Conservation (phyloP, 1,284 basidiomycete species). For the Cutaneotrichosporon mucoides region DNA sequence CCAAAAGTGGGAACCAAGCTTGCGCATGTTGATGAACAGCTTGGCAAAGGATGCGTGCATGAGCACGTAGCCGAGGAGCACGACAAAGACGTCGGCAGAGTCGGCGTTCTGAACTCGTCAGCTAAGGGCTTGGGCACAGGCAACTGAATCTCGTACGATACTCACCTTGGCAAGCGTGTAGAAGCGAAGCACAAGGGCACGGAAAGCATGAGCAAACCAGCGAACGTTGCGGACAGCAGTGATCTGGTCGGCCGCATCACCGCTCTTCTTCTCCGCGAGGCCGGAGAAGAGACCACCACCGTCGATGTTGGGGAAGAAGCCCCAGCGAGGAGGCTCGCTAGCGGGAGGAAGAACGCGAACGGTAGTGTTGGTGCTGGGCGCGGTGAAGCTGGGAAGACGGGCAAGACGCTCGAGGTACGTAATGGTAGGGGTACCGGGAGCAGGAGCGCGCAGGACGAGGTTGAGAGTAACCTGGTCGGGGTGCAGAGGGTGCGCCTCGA, state of each 20-base stretch:
- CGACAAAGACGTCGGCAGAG: constrained; percentile 90
- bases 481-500: constrained; percentile 39
- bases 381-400: constrained; percentile 49
- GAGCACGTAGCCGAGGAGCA: constrained; percentile 88
- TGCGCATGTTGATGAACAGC: constrained; percentile 77
- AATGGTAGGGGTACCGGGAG: constrained; percentile 57
- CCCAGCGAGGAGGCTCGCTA: constrained; percentile 27
- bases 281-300: constrained; percentile 37
- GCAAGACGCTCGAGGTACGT: constrained; percentile 53
- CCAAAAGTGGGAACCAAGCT: constrained; percentile 84
- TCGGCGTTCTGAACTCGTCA: constrained; percentile 68
- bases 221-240: constrained; percentile 67
- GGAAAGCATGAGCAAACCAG: constrained; percentile 80
- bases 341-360: constrained; percentile 28
- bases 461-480: constrained; percentile 38
- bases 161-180: constrained; percentile 77
- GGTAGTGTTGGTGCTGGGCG: constrained; percentile 31
- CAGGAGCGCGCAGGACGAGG: constrained; percentile 37
- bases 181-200: constrained; percentile 76
- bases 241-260: constrained; percentile 53
- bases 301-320: constrained; percentile 39
- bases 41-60: constrained; percentile 96
- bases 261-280: constrained; percentile 23
- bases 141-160: constrained; percentile 10
- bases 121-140: neutral